phyloP scores from a whole-genome alignment of 2,329 filamentous ascomycete genomes.

The Myriosclerotinia curreyana region DNA sequence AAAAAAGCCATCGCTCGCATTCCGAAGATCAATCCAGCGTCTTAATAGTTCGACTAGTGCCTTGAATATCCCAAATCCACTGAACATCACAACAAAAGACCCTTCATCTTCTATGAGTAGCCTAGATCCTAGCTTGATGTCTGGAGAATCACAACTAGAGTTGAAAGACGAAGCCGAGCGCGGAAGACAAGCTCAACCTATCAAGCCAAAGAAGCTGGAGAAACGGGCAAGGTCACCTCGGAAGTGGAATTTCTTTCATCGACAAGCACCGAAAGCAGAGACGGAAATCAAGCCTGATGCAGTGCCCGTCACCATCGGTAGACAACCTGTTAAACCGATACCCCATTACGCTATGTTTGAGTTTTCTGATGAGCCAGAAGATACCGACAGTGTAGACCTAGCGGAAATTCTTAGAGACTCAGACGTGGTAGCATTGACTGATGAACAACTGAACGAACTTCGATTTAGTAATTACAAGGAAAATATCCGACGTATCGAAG shows the following conservation, averaged over 20 bases:
- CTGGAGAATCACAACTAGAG: constrained; percentile 51
- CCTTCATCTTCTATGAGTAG: constrained; percentile 53
- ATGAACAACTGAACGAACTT: constrained; percentile 36
- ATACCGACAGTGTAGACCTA: constrained; percentile 39
- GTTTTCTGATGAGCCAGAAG: constrained; percentile 47
- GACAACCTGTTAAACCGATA: constrained; percentile 45
- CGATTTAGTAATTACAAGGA: constrained; percentile 36
- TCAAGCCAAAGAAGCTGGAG: constrained; percentile 51
- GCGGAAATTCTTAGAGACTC: constrained; percentile 53
- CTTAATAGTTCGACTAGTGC: constrained; percentile 46
- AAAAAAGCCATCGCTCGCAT: constrained; percentile 53
- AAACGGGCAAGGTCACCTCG: constrained; percentile 53
- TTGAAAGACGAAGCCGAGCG: constrained; percentile 43
- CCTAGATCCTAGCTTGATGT: constrained; percentile 55
- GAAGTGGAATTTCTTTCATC: constrained; percentile 63
- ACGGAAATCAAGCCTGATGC: constrained; percentile 41
- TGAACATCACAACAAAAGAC: constrained; percentile 45
- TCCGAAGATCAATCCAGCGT: constrained; percentile 54
- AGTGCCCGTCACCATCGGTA: constrained; percentile 49
- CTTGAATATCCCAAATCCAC: constrained; percentile 53
- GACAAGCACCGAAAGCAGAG: constrained; percentile 48
- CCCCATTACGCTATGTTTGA: constrained; percentile 63
- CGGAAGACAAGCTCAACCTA: constrained; percentile 27
- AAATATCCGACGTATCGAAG: constrained; percentile 30
- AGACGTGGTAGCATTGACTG: constrained; percentile 33